phyloP scores from a whole-genome alignment of 1,284 basidiomycete species.

The Ustilago lituana region DNA sequence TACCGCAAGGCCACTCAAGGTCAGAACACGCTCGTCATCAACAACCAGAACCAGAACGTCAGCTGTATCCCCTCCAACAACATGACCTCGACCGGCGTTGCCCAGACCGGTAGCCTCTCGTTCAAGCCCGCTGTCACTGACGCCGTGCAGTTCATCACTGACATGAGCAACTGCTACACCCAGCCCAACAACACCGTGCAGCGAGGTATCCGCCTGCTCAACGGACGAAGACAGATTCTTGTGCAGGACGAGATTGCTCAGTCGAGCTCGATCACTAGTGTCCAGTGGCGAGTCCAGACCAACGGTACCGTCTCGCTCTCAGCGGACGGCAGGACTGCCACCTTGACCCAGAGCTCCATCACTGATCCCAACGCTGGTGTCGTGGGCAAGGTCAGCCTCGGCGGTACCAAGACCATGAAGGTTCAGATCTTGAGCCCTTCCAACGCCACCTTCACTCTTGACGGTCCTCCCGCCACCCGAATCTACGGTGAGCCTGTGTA shows the following conservation, averaged over 20 bases:
- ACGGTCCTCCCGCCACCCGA: conserved; percentile 39
- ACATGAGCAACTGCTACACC: conserved; percentile 83
- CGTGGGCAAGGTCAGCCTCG: conserved; percentile 57
- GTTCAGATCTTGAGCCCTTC: conserved; percentile 72
- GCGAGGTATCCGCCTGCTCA: conserved; percentile 88
- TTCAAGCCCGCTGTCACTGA: conserved; percentile 75
- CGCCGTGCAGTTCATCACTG: conserved; percentile 83
- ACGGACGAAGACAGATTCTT: conserved; percentile 88
- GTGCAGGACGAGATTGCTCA: conserved; percentile 69
- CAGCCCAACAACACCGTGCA: conserved; percentile 73
- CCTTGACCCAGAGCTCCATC: conserved; percentile 74
- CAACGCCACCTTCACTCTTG: conserved; percentile 69
- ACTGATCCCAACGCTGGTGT: conserved; percentile 72
- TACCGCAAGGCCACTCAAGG: conserved; percentile 97
- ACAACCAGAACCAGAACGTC: conserved; percentile 82
- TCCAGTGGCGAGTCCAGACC: conserved; percentile 96
- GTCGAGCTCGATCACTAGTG: conserved; percentile 50
- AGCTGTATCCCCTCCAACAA: conserved; percentile 74
- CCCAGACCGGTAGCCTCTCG: conserved; percentile 78
- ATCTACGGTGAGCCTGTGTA: conserved; percentile 74
- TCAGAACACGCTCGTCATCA: conserved; percentile 91
- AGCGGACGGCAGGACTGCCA: conserved; percentile 71
- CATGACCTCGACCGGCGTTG: conserved; percentile 74
- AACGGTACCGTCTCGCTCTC: conserved; percentile 74
- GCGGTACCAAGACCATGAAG: conserved; percentile 68